Evolutionary conservation across 805 yeast species (phyloP).

Genomic region (Candida stauntonica): DNA sequence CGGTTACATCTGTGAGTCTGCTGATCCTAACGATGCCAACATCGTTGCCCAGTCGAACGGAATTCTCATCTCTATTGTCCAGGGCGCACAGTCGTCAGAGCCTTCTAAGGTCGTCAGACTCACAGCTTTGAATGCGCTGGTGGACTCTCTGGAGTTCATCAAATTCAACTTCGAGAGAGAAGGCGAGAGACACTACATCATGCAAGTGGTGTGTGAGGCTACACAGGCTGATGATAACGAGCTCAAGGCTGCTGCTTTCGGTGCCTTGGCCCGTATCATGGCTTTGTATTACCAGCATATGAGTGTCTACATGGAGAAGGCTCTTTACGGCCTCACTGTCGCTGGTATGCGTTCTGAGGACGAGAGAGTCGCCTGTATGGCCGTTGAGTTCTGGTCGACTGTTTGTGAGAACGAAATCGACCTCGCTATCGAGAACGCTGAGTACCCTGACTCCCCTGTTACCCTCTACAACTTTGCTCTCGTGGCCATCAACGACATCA

Average conservation of each 20-base stretch:
- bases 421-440: conserved; percentile 63
- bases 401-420: conserved; percentile 97
- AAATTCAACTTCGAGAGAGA: conserved; percentile 84
- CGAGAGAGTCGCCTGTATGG: conserved; percentile 93
- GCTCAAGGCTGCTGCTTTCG: conserved; percentile 91
- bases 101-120: conserved; percentile 70
- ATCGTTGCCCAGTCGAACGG: conserved; percentile 86
- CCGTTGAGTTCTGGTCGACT: conserved; percentile 98
- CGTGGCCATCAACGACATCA: conserved; percentile 76
- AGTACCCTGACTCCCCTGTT: conserved; percentile 47
- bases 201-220: conserved; percentile 99
- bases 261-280: conserved; percentile 91
- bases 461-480: conserved; percentile 76
- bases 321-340: conserved; percentile 84
- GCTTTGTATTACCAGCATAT: conserved; percentile 80
- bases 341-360: conserved; percentile 82
- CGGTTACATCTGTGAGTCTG: conserved; percentile 94
- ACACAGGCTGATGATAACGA: conserved; percentile 84
- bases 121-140: conserved; percentile 89
- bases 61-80: conserved; percentile 90
- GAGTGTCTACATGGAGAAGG: conserved; percentile 97
- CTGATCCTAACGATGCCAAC: conserved; percentile 71
- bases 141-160: conserved; percentile 86
- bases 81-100: conserved; percentile 88
- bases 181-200: conserved; percentile 92